Percentiles rank a stretch among this genome's conserved stretches.
These are phyloP conservation scores for Claviceps arundinis DNA, from an alignment of 2,329 filamentous ascomycete genomes.

Conservation along the genomic window DNA sequence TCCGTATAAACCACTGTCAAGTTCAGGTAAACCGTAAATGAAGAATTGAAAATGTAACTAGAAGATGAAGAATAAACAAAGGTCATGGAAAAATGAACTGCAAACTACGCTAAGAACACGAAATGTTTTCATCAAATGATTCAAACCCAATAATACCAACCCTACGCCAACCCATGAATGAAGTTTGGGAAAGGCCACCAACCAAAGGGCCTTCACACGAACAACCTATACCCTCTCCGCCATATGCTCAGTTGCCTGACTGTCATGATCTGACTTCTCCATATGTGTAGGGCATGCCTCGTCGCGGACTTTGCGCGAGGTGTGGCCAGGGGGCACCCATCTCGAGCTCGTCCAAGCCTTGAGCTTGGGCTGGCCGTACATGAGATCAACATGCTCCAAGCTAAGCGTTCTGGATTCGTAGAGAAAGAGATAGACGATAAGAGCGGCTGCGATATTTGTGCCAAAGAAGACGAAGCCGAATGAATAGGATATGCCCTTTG, in stretches of 20 bases:
- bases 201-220: no score
- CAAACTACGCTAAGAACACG: no score
- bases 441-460: slow-evolving; percentile 43
- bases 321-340: slow-evolving; percentile 36
- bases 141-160: no score
- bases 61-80: no score
- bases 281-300: slow-evolving; percentile 7
- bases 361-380: slow-evolving; percentile 48
- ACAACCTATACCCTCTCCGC: background rate
- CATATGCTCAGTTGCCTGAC: slow-evolving; percentile 3
- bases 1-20: no score
- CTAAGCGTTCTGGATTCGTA: slow-evolving; percentile 51
- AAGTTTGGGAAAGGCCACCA: no score
- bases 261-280: slow-evolving; percentile 7
- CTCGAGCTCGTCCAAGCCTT: slow-evolving; percentile 46
- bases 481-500: slow-evolving; percentile 43
- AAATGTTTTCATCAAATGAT: no score
- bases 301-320: slow-evolving; percentile 25
- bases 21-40: no score
- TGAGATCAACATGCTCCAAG: slow-evolving; percentile 59
- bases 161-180: no score
- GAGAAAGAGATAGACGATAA: slow-evolving; percentile 56
- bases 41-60: no score
- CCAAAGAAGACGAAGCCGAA: slow-evolving; percentile 55
- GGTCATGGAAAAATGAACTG: no score